These are phyloP conservation scores for Raffaelea albimanens DNA, from an alignment of 2,329 filamentous ascomycete genomes.

Conservation along the genomic window DNA sequence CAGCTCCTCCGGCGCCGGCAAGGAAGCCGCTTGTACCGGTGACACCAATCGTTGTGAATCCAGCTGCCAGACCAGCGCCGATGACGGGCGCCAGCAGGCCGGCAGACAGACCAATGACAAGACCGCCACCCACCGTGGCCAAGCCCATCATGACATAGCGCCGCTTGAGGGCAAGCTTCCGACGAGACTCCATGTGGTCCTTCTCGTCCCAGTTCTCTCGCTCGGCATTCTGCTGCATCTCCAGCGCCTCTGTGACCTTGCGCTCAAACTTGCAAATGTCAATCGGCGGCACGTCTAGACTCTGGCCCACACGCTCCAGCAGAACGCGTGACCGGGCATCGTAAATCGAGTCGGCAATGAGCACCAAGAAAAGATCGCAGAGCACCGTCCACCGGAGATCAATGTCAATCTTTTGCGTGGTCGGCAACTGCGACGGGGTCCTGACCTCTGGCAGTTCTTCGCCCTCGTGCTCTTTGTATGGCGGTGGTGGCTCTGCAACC, in stretches of 20 bases:
- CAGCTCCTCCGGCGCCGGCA: conserved; percentile 83
- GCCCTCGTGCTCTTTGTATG: conserved; percentile 53
- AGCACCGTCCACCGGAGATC: conserved; percentile 95
- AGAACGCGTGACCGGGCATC: conserved; percentile 79
- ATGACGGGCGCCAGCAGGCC: conserved; percentile 89
- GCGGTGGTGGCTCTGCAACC: conserved; percentile 42
- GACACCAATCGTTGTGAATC: conserved; percentile 90
- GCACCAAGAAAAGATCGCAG: conserved; percentile 86
- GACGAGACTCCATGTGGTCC: conserved; percentile 78
- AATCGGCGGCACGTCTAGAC: conserved; percentile 75
- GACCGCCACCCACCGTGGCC: conserved; percentile 86
- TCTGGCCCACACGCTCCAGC: conserved; percentile 71
- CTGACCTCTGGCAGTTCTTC: conserved; percentile 71
- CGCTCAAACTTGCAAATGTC: conserved; percentile 97
- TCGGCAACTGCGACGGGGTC: conserved; percentile 72
- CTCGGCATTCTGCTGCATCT: conserved; percentile 92
- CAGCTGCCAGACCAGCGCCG: conserved; percentile 84
- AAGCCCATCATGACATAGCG: conserved; percentile 93
- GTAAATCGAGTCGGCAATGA: conserved; percentile 95
- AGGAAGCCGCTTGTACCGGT: conserved; percentile 82
- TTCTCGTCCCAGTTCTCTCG: conserved; percentile 98
- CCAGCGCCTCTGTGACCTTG: conserved; percentile 87
- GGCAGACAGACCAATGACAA: conserved; percentile 91
- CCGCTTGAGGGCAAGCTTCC: conserved; percentile 71
- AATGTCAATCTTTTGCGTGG: conserved; percentile 80